phyloP scores from a whole-genome alignment of 2,329 filamentous ascomycete genomes.

The Fusarium dlaminii region DNA sequence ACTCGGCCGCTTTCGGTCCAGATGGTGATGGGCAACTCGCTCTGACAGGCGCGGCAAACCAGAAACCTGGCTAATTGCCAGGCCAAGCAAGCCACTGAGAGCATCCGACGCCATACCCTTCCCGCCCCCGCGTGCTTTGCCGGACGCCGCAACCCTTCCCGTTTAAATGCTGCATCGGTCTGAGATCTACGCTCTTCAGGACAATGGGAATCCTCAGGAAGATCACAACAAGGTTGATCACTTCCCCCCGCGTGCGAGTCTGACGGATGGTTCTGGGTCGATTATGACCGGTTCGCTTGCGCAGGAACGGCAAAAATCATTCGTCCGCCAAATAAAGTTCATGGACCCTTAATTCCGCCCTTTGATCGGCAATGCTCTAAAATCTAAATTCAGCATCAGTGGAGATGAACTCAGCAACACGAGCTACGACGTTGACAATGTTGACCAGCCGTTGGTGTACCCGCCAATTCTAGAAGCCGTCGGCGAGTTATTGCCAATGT shows the following conservation, averaged over 20 bases:
- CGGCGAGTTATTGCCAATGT: not conserved
- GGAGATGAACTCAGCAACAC: not conserved
- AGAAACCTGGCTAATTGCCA: constrained; percentile 27
- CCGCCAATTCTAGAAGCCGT: not conserved
- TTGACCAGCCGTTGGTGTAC: not conserved
- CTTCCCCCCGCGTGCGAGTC: constrained; percentile 9
- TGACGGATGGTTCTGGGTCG: constrained; percentile 13
- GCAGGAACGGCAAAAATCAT: constrained; percentile 29
- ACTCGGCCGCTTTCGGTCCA: constrained; percentile 23
- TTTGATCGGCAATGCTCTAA: constrained; percentile 18
- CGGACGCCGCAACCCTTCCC: constrained; percentile 30
- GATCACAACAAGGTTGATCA: constrained; percentile 24
- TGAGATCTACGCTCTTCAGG: constrained; percentile 28
- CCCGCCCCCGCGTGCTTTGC: constrained; percentile 33
- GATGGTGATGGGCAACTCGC: constrained; percentile 36
- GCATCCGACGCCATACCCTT: constrained; percentile 11
- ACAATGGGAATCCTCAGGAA: constrained; percentile 20
- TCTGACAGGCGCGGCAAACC: constrained; percentile 41
- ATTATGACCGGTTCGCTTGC: constrained; percentile 28
- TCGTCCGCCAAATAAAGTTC: constrained; percentile 18
- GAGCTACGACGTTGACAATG: not conserved
- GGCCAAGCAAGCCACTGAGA: constrained; percentile 33
- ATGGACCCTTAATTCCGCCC: constrained; percentile 16
- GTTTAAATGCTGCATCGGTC: constrained; percentile 23
- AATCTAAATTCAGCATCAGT: not conserved